Conservation (phyloP, 2,329 filamentous ascomycete species). For the Chlorencoelia australis region DNA sequence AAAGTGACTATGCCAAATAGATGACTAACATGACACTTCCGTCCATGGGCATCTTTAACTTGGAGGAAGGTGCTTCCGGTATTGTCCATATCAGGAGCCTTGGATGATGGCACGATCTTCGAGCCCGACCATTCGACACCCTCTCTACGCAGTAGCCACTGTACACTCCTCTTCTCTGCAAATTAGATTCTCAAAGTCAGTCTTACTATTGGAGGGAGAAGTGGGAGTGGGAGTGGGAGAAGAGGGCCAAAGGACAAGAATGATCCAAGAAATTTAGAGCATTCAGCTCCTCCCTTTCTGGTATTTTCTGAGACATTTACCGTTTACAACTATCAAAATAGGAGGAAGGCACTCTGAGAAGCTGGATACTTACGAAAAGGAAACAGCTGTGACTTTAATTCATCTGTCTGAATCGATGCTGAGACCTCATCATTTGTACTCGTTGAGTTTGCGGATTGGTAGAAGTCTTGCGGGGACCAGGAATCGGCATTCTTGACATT, state of each 20-base stretch:
- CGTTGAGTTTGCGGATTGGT: conserved; percentile 57
- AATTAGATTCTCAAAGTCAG: no score
- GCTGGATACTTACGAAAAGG: no score
- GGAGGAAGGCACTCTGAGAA: no score
- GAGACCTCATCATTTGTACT: conserved; percentile 31
- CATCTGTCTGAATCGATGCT: conserved; percentile 33
- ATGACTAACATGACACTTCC: conserved; percentile 47
- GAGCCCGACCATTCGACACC: conserved; percentile 39
- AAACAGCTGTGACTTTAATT: conserved; percentile 45
- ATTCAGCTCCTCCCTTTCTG: no score
- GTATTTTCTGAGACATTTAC: no score
- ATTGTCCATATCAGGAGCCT: background rate
- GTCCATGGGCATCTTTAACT: conserved; percentile 36
- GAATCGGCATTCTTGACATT: conserved; percentile 9
- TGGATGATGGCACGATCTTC: conserved; percentile 3
- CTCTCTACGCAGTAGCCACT: conserved; percentile 62
- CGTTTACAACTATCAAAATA: no score
- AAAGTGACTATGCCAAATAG: conserved; percentile 49
- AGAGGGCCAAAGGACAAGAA: no score
- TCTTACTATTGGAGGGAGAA: no score
- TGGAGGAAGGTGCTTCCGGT: conserved; percentile 33
- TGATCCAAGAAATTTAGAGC: no score
- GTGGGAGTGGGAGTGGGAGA: no score
- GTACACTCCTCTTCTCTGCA: conserved; percentile 56
- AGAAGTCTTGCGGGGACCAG: conserved; percentile 51